These are phyloP conservation scores for Cladosporium oxysporum DNA, from an alignment of 2,329 filamentous ascomycete species.

Conservation along the genomic window DNA sequence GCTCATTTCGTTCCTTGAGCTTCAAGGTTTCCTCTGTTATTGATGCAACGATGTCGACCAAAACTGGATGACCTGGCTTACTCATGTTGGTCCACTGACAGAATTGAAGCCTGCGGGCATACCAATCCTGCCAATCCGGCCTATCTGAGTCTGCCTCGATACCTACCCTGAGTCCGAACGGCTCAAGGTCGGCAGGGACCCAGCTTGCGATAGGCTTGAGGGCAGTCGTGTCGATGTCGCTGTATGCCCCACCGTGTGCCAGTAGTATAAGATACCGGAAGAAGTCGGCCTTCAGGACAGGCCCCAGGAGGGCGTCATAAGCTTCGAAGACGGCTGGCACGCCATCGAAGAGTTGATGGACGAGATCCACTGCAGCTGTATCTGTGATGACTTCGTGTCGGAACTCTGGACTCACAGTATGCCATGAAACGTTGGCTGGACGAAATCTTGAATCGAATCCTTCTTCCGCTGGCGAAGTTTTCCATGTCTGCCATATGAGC, in stretches of 20 bases:
- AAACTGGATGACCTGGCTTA: slow-evolving; percentile 89
- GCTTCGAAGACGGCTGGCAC: slow-evolving; percentile 52
- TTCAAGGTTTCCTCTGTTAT: slow-evolving; percentile 77
- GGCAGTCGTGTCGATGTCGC: slow-evolving; percentile 68
- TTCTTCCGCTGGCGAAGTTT: slow-evolving; percentile 73
- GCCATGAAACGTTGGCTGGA: slow-evolving; percentile 85
- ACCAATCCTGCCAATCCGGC: slow-evolving; percentile 91
- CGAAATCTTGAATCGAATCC: slow-evolving; percentile 75
- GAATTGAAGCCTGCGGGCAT: slow-evolving; percentile 93
- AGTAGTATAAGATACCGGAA: too few species aligned
- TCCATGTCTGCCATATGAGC: slow-evolving; percentile 99
- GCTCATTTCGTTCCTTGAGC: slow-evolving; percentile 64
- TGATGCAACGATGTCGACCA: slow-evolving; percentile 74
- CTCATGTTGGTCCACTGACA: slow-evolving; percentile 98
- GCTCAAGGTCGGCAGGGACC: slow-evolving; percentile 75
- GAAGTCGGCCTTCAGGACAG: slow-evolving; percentile 55
- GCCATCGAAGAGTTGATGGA: slow-evolving; percentile 82
- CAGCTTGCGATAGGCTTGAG: slow-evolving; percentile 81
- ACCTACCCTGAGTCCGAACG: slow-evolving; percentile 83
- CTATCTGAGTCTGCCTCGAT: slow-evolving; percentile 96
- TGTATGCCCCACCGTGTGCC: too few species aligned
- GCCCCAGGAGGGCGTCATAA: slow-evolving; percentile 50
- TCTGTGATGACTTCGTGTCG: slow-evolving; percentile 98
- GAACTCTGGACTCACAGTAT: slow-evolving; percentile 80
- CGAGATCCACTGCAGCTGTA: slow-evolving; percentile 73